phyloP scores from a whole-genome alignment of 306 rosid species.

The Fragaria nilgerrensis region DNA sequence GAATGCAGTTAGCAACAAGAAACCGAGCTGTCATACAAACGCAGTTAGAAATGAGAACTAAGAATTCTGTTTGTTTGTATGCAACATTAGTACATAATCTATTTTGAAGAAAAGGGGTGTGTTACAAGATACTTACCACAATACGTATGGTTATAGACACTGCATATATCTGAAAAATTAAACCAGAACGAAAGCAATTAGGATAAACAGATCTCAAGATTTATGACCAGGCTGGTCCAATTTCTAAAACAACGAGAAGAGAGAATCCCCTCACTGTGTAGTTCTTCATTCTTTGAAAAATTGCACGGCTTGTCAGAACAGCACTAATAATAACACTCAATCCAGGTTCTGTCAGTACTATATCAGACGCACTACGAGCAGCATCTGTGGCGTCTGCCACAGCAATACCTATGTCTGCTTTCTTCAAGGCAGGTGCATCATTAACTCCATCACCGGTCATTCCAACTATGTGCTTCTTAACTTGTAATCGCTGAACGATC shows the following conservation, averaged over 20 bases:
- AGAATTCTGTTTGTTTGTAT: background rate
- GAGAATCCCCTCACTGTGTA: slow-evolving; percentile 19
- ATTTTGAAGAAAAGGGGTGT: background rate
- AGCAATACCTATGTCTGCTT: slow-evolving; percentile 26
- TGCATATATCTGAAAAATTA: slow-evolving; percentile 20
- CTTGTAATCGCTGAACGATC: slow-evolving; percentile 22
- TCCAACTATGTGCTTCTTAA: slow-evolving; percentile 21
- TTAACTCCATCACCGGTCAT: slow-evolving; percentile 29
- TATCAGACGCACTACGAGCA: slow-evolving; percentile 24
- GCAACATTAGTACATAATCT: background rate
- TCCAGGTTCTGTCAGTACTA: slow-evolving; percentile 27
- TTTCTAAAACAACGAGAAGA: background rate
- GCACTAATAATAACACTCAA: slow-evolving; percentile 26
- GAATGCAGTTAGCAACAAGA: slow-evolving; percentile 16
- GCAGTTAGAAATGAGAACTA: background rate
- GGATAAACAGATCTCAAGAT: background rate
- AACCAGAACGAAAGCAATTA: background rate
- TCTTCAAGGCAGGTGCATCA: slow-evolving; percentile 27
- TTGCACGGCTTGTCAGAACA: slow-evolving; percentile 26
- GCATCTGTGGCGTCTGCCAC: slow-evolving; percentile 27
- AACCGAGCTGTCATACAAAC: slow-evolving; percentile 19
- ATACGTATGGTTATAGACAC: slow-evolving; percentile 27
- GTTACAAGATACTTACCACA: slow-evolving; percentile 13
- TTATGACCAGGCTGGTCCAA: slow-evolving; percentile 10
- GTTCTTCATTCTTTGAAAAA: slow-evolving; percentile 25